Evolutionary conservation across 352 stramenopile species (phyloP), one percentile per base, ranked within the genome.

Genomic region (Phytophthora foliorum): DNA sequence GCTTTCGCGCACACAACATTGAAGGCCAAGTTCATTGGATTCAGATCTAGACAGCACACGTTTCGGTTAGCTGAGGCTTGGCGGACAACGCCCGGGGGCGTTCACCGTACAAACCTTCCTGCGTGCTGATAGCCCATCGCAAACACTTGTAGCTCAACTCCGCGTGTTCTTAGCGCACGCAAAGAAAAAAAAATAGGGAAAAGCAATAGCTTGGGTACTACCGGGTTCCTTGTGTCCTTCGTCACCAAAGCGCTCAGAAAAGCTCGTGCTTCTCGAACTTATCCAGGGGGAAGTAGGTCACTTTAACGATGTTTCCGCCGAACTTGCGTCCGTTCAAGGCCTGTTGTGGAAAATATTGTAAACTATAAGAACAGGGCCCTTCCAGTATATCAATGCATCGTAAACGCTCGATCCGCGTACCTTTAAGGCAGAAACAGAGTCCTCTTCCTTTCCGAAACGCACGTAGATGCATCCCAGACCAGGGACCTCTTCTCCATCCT

Each of bases 261-360:
- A 94, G 85, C 14, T 86, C 72, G 53, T 78, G 81, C 69, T 80
- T 75, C 45, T 94, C 80, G 51, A 95, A 92, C 68, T 90, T 94
- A 63, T 75, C 77, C 39, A 90, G 22, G 4, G 86, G 65, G 55
- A 91, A 94, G 66, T 92, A 94, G 22, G 81, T 88, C 51, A 95
- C 88, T 57, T 91, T 79, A 17, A 96, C 89, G 38, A 94, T 89
- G 46, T 93, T 94, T 34, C 89, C 89, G 39, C 87, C 89, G 66
- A 96, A 96, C 63, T 95, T 96, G 63, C 89, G 86, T 36, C 89
- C 89, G 25, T 81, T 93, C 55, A 96, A 72, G 6, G 86, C 85
- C 89, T 96, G 58, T 5, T 39, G n/a, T 45, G 11, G 41, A 16
- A 24, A 19, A 57, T 6, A 27, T 66, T 31, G 19, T 6, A 58